Percentiles rank a stretch among this genome's conserved stretches.
These are phyloP conservation scores for Microsporum canis DNA, from an alignment of 2,329 filamentous ascomycete species.

Conservation along the genomic window DNA sequence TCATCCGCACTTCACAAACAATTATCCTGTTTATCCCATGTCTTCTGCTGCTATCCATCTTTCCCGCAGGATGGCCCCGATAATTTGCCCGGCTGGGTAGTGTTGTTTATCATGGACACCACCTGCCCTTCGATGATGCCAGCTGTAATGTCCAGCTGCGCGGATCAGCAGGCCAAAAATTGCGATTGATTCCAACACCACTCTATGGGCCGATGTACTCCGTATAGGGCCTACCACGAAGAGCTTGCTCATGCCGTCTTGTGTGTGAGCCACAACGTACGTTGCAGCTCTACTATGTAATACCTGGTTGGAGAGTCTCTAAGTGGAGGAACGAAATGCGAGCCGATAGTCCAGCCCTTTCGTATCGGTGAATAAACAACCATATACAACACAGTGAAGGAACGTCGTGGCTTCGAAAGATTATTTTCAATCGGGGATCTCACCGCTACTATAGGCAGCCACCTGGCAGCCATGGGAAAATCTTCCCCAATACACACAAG, in stretches of 20 bases:
- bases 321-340: neutral
- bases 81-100: too few relatives aligned
- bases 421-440: neutral
- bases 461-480: neutral
- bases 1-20: neutral
- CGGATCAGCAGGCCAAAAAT: too few relatives aligned
- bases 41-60: neutral
- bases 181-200: too few relatives aligned
- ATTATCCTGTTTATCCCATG: neutral
- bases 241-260: too few relatives aligned
- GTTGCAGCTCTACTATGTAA: neutral
- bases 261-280: neutral
- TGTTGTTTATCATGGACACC: too few relatives aligned
- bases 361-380: neutral
- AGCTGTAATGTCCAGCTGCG: too few relatives aligned
- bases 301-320: neutral
- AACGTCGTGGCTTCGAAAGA: neutral
- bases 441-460: neutral
- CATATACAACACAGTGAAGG: neutral
- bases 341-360: neutral
- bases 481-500: neutral
- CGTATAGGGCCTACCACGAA: too few relatives aligned
- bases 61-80: too few relatives aligned
- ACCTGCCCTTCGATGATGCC: too few relatives aligned
- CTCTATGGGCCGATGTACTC: too few relatives aligned